These are phyloP conservation scores for Inga leiocalycina DNA, from an alignment of 306 rosid species.

Conservation along the genomic window DNA sequence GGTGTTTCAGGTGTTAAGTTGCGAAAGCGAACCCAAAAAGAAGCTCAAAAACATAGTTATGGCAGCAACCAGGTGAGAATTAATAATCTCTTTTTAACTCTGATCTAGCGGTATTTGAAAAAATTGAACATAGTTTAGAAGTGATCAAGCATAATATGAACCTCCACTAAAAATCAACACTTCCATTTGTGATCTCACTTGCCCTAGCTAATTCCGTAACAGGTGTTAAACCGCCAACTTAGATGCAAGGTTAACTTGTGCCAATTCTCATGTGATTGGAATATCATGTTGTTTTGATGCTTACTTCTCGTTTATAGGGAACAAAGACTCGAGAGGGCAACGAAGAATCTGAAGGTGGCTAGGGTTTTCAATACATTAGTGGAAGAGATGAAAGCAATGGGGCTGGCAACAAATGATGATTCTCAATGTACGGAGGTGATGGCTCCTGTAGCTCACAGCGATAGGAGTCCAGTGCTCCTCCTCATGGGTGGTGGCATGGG, in stretches of 20 bases:
- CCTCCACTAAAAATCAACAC: background rate
- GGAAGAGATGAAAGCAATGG: conserved; percentile 99
- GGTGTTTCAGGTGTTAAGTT: conserved; percentile 68
- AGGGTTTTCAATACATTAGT: conserved; percentile 86
- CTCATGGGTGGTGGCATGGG: conserved; percentile 99
- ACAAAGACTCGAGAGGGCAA: conserved; percentile 89
- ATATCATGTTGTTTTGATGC: background rate
- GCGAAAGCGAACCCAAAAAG: conserved; percentile 75
- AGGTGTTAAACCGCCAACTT: background rate
- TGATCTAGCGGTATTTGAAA: background rate
- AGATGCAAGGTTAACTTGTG: background rate
- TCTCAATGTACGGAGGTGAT: conserved; percentile 93
- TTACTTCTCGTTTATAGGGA: conserved; percentile 47
- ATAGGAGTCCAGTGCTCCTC: conserved; percentile 93
- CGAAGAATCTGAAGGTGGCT: conserved; percentile 93
- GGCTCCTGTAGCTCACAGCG: conserved; percentile 94
- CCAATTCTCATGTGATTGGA: background rate
- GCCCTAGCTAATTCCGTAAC: background rate
- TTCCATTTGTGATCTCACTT: background rate
- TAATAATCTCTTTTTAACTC: background rate
- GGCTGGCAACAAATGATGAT: conserved; percentile 70
- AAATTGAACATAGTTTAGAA: background rate
- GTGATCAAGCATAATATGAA: background rate
- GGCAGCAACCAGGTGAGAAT: conserved; percentile 88
- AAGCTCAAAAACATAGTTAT: conserved; percentile 80